Conservation (phyloP, 352 stramenopile species). For the Phytophthora podocarpi region DNA sequence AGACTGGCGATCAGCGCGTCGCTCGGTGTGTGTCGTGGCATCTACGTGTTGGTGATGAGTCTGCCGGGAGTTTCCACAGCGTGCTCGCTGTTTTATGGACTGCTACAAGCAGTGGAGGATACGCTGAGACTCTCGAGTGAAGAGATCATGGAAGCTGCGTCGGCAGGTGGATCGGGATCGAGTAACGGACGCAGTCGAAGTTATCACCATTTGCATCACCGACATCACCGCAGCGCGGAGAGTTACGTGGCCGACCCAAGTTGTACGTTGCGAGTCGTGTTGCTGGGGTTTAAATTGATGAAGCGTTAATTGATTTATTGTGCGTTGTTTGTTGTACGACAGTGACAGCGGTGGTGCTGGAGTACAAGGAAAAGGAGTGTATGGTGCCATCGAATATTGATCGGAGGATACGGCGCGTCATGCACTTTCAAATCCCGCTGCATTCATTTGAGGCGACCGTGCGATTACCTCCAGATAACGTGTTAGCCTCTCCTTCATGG, state of each 20-base stretch:
- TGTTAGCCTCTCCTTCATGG: constrained; percentile 11
- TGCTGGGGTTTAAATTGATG: constrained; percentile 1
- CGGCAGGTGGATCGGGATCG: constrained; percentile 20
- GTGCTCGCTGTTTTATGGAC: constrained; percentile 68
- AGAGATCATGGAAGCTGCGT: constrained; percentile 41
- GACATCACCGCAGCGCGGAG: constrained; percentile 35
- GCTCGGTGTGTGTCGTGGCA: constrained; percentile 61
- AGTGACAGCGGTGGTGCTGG: constrained; percentile 87
- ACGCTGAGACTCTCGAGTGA: constrained; percentile 53
- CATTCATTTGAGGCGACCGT: constrained; percentile 87
- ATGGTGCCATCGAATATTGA: constrained; percentile 85
- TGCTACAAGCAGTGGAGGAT: constrained; percentile 77
- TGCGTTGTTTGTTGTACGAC: constrained; percentile 11
- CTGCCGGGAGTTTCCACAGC: constrained; percentile 72
- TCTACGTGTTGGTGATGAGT: constrained; percentile 82
- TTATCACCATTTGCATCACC: constrained; percentile 42
- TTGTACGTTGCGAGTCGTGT: constrained; percentile 48
- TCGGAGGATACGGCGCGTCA: constrained; percentile 85
- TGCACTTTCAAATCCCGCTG: constrained; percentile 88
- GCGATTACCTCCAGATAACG: constrained; percentile 55
- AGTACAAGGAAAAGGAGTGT: constrained; percentile 88
- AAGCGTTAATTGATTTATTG: constrained; percentile 9
- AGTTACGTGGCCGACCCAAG: constrained; percentile 72
- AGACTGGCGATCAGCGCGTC: constrained; percentile 52
- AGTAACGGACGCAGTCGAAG: constrained; percentile 31